These are phyloP conservation scores for Kuraishia borneana DNA, from an alignment of 805 yeast genomes.

Conservation along the genomic window DNA sequence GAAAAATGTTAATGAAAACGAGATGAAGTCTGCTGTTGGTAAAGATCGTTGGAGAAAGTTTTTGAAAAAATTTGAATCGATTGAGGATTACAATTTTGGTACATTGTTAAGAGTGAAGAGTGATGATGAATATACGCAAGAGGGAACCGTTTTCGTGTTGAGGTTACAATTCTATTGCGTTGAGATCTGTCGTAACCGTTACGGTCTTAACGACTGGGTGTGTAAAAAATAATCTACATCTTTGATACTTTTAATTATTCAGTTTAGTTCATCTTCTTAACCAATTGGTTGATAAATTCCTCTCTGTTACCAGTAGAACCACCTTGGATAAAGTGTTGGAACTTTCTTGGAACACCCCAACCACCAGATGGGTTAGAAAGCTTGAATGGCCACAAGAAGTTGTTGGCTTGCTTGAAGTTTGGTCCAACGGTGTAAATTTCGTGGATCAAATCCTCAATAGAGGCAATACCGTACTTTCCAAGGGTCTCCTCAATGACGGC, in stretches of 20 bases:
- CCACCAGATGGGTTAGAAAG: constrained; percentile 96
- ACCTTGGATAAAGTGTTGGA: constrained; percentile 95
- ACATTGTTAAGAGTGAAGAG: constrained; percentile 75
- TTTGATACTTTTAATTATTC: neutral
- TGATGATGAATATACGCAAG: constrained; percentile 66
- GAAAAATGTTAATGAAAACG: constrained; percentile 57
- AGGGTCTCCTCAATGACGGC: constrained; percentile 76
- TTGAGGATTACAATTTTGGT: constrained; percentile 93
- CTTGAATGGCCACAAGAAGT: constrained; percentile 98
- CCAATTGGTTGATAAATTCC: constrained; percentile 87
- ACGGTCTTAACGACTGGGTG: constrained; percentile 89
- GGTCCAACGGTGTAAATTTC: constrained; percentile 95
- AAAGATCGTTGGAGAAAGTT: constrained; percentile 88
- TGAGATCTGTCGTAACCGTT: constrained; percentile 87
- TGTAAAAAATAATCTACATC: constrained; percentile 15
- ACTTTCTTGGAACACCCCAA: constrained; percentile 94
- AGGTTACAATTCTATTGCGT: constrained; percentile 92
- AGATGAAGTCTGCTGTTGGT: constrained; percentile 68
- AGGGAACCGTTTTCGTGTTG: constrained; percentile 78
- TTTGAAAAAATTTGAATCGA: constrained; percentile 71
- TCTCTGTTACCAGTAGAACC: constrained; percentile 99
- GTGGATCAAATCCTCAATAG: constrained; percentile 91
- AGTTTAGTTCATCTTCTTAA: constrained; percentile 83
- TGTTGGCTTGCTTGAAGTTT: constrained; percentile 97
- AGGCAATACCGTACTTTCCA: constrained; percentile 88